Conservation (phyloP, 768 basidiomycete species). For the Pisolithus microcarpus region DNA sequence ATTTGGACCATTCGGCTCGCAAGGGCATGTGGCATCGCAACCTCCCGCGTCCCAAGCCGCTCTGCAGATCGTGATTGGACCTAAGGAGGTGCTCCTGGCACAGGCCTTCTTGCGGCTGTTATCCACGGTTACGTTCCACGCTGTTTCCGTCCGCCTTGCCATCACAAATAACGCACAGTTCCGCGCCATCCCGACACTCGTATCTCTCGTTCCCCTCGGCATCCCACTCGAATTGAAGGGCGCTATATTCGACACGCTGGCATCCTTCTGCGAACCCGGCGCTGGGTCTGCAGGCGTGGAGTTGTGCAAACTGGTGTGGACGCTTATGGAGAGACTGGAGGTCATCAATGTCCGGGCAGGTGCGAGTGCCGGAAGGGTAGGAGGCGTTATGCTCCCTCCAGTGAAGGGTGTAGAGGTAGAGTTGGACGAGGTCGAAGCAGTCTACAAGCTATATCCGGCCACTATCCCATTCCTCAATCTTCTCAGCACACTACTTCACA, state of each 20-base stretch:
- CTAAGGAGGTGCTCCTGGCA: slow-evolving; percentile 71
- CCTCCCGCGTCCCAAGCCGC: slow-evolving; percentile 33
- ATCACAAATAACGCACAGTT: slow-evolving; percentile 72
- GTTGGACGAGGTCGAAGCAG: slow-evolving; percentile 80
- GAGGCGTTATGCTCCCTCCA: slow-evolving; percentile 38
- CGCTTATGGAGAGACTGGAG: slow-evolving; percentile 75
- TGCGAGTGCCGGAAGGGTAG: slow-evolving; percentile 23
- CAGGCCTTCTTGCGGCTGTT: slow-evolving; percentile 78
- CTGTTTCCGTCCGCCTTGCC: slow-evolving; percentile 70
- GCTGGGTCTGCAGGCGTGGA: slow-evolving; percentile 68
- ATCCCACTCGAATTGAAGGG: slow-evolving; percentile 92
- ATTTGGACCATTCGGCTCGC: slow-evolving; percentile 25
- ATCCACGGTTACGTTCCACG: slow-evolving; percentile 65
- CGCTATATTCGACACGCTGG: slow-evolving; percentile 69
- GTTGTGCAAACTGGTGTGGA: slow-evolving; percentile 79
- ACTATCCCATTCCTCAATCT: slow-evolving; percentile 85
- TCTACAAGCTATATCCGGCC: slow-evolving; percentile 73
- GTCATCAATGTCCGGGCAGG: slow-evolving; percentile 66
- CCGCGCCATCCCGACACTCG: slow-evolving; percentile 72
- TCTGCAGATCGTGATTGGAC: slow-evolving; percentile 41
- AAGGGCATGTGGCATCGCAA: slow-evolving; percentile 23
- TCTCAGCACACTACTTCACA: slow-evolving; percentile 76
- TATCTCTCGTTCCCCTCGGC: slow-evolving; percentile 69
- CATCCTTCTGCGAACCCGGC: slow-evolving; percentile 78
- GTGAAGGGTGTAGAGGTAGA: slow-evolving; percentile 80